Conservation (phyloP, 139 green algal genomes). For the Bryopsis sp. region DNA sequence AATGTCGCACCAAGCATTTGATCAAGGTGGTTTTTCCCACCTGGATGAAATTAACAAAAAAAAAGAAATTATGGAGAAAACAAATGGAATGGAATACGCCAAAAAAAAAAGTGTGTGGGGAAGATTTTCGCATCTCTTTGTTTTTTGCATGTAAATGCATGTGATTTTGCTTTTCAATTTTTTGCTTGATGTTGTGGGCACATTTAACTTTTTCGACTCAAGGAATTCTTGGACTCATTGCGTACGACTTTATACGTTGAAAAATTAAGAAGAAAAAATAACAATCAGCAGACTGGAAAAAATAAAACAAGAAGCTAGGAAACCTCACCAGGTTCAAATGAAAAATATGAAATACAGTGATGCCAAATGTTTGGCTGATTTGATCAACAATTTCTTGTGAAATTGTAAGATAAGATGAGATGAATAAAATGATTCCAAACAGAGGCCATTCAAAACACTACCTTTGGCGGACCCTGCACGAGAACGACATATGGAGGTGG, state of each 20-base stretch:
- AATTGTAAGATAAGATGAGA: not conserved
- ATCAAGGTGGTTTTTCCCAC: constrained; percentile 94
- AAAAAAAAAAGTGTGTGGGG: not conserved
- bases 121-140: too few relatives aligned
- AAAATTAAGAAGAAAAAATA: too few relatives aligned
- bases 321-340: not conserved
- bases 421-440: not conserved
- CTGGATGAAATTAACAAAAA: constrained; percentile 15
- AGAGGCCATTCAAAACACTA: constrained; percentile 10
- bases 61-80: constrained; percentile 2
- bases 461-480: constrained; percentile 83
- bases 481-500: constrained; percentile 88
- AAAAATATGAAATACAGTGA: not conserved
- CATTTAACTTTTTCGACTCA: too few relatives aligned
- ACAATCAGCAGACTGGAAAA: too few relatives aligned
- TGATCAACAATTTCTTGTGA: not conserved
- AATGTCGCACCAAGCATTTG: constrained; percentile 90
- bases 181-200: too few relatives aligned
- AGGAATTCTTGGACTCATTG: too few relatives aligned
- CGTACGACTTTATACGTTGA: too few relatives aligned
- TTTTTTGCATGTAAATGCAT: not conserved
- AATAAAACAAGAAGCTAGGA: constrained; percentile 2
- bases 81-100: not conserved
- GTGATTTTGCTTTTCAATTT: not conserved
- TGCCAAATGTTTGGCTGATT: constrained; percentile 18